Percentiles rank a stretch among this genome's conserved stretches.
phyloP scores from a whole-genome alignment of 768 basidiomycete species.

The Porphyrellus cyaneotinctus region DNA sequence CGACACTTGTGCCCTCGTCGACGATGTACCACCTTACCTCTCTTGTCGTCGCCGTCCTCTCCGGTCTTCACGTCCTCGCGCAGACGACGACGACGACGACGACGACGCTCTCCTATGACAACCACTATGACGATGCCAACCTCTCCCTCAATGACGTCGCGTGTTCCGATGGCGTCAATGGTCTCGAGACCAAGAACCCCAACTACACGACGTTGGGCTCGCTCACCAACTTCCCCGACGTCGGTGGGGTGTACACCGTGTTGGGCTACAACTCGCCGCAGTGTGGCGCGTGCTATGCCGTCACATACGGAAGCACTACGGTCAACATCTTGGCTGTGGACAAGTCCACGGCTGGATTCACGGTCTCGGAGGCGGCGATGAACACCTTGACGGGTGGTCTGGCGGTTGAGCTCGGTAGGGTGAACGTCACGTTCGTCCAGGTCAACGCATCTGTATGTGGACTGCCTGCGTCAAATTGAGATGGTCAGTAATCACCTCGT shows the following conservation, averaged over 20 bases:
- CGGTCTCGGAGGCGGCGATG: conserved; percentile 29
- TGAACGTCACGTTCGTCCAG: conserved; percentile 13
- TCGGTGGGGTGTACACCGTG: conserved; percentile 31
- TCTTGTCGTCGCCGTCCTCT: conserved; percentile 13
- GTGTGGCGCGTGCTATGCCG: conserved; percentile 31
- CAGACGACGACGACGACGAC: conserved; percentile 18
- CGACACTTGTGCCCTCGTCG: neutral
- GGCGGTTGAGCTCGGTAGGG: conserved; percentile 15
- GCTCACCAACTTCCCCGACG: conserved; percentile 35
- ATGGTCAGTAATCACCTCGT: conserved; percentile 1
- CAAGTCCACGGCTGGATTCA: conserved; percentile 39
- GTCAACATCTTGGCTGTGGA: conserved; percentile 58
- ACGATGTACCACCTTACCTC: conserved; percentile 27
- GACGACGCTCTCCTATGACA: conserved; percentile 36
- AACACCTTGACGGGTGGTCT: conserved; percentile 16
- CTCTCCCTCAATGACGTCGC: conserved; percentile 31
- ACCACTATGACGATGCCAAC: conserved; percentile 30
- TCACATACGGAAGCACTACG: conserved; percentile 30
- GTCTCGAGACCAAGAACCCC: conserved; percentile 29
- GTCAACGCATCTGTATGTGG: neutral
- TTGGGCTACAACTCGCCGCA: conserved; percentile 18
- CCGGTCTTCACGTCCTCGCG: conserved; percentile 18
- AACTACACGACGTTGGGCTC: conserved; percentile 35
- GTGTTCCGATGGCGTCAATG: conserved; percentile 38
- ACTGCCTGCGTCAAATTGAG: neutral